phyloP scores from a whole-genome alignment of 2,329 filamentous ascomycete species.

The Cladosporium sp. region DNA sequence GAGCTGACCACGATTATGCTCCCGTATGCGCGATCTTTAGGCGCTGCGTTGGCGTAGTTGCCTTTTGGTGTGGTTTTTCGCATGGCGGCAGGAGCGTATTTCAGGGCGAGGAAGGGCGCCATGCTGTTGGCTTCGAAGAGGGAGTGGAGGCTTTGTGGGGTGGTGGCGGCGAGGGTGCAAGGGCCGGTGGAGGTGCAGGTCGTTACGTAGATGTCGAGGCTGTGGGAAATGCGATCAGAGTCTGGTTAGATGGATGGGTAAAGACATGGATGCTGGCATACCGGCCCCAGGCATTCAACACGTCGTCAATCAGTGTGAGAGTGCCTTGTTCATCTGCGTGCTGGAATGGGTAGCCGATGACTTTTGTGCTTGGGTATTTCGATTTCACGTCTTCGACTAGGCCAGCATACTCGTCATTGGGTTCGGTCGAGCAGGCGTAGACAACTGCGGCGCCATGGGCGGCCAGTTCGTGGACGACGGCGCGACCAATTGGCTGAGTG shows the following conservation, averaged over 20 bases:
- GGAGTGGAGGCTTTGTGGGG: slow-evolving; percentile 51
- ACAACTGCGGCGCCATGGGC: slow-evolving; percentile 62
- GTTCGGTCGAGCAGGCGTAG: slow-evolving; percentile 49
- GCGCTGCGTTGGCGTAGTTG: slow-evolving; percentile 56
- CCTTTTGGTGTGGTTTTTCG: slow-evolving; percentile 52
- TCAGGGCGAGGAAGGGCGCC: slow-evolving; percentile 60
- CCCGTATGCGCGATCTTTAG: slow-evolving; percentile 57
- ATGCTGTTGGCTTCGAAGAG: slow-evolving; percentile 58
- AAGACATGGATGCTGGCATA: slow-evolving; percentile 13
- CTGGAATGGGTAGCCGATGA: slow-evolving; percentile 58
- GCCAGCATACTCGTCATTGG: slow-evolving; percentile 37
- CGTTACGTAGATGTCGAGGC: slow-evolving; percentile 59
- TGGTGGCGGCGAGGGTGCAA: slow-evolving; percentile 52
- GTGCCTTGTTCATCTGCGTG: slow-evolving; percentile 57
- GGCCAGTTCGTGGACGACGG: slow-evolving; percentile 57
- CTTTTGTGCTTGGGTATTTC: slow-evolving; percentile 51
- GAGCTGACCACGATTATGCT: slow-evolving; percentile 58
- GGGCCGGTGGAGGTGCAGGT: slow-evolving; percentile 55
- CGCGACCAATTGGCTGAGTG: slow-evolving; percentile 55
- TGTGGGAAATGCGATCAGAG: slow-evolving; percentile 13
- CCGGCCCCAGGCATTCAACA: slow-evolving; percentile 55
- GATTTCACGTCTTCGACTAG: slow-evolving; percentile 42
- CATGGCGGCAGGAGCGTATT: slow-evolving; percentile 62
- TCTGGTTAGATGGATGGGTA: neutral
- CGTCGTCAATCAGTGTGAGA: slow-evolving; percentile 56